Conservation (phyloP, 2,329 filamentous ascomycete species). For the Nectriaceae sp. region DNA sequence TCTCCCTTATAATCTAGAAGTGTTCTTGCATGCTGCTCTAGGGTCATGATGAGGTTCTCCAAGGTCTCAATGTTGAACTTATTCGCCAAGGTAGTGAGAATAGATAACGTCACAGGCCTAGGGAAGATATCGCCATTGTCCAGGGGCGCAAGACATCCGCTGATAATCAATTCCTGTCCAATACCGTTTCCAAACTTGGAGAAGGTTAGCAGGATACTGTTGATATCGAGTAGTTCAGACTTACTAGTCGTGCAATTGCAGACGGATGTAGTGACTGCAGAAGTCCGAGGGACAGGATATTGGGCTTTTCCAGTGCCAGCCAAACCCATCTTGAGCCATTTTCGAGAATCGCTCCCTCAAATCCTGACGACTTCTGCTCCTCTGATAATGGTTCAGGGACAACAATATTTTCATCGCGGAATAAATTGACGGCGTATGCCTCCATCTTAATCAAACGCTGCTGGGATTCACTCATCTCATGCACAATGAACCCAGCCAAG, state of each 20-base stretch:
- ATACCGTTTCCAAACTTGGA: constrained; percentile 39
- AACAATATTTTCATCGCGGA: constrained; percentile 33
- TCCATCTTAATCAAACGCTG: constrained; percentile 36
- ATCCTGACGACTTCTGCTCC: constrained; percentile 1
- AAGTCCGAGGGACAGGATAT: constrained; percentile 41
- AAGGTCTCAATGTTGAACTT: constrained; percentile 43
- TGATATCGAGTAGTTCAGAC: no score
- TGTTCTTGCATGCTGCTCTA: constrained; percentile 27
- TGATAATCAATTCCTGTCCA: constrained; percentile 37
- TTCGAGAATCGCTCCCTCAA: constrained; percentile 7
- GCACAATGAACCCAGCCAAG: constrained; percentile 38
- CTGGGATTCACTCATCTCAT: constrained; percentile 39
- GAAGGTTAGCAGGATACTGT: constrained; percentile 8
- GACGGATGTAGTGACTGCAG: constrained; percentile 38
- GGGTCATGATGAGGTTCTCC: constrained; percentile 23
- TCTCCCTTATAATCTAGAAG: constrained; percentile 15
- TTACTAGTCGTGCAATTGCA: constrained; percentile 37
- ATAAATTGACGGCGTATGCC: constrained; percentile 38
- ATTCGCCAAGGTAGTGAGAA: constrained; percentile 46
- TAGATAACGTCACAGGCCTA: constrained; percentile 34
- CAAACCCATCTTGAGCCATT: constrained; percentile 33
- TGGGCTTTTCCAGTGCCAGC: constrained; percentile 32
- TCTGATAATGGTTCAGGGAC: constrained; percentile 15
- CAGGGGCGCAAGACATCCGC: constrained; percentile 20
- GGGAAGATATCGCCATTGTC: constrained; percentile 11